A percentile compares a stretch with the other conserved stretches of the same genome.
Conservation (phyloP, 2,329 filamentous ascomycete genomes). For the Parascedosporium putredinis region DNA sequence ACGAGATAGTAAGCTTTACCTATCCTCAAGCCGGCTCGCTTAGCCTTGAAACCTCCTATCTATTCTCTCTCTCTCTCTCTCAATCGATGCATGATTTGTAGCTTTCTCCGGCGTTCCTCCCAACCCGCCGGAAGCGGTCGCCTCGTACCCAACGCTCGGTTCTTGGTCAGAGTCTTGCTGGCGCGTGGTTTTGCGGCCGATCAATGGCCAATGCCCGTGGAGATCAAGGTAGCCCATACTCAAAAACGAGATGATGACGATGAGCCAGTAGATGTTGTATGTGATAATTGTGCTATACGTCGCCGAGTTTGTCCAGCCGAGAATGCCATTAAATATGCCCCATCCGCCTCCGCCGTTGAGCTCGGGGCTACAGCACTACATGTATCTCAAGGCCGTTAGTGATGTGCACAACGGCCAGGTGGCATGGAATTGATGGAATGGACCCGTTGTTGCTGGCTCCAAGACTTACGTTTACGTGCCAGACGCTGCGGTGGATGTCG, state of each 20-base stretch:
- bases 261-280: slow-evolving; percentile 73
- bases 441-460: background rate
- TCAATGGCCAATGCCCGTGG: background rate
- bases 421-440: background rate
- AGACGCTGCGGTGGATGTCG: slow-evolving; percentile 64
- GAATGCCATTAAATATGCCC: slow-evolving; percentile 63
- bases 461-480: slow-evolving; percentile 63
- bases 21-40: too few relatives aligned
- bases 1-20: too few relatives aligned
- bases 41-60: too few relatives aligned
- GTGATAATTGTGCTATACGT: slow-evolving; percentile 71
- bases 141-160: background rate
- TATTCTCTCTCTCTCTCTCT: too few relatives aligned
- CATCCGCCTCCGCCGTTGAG: slow-evolving; percentile 57
- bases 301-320: slow-evolving; percentile 65
- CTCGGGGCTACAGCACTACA: slow-evolving; percentile 56
- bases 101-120: background rate
- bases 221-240: slow-evolving; percentile 51
- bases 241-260: slow-evolving; percentile 51
- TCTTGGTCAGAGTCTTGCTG: background rate
- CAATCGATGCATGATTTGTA: background rate
- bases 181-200: background rate
- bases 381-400: background rate
- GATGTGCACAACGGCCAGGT: slow-evolving; percentile 21
- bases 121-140: background rate